Evolutionary conservation across 805 yeast species (phyloP).

Genomic region (Wickerhamiella cacticola): DNA sequence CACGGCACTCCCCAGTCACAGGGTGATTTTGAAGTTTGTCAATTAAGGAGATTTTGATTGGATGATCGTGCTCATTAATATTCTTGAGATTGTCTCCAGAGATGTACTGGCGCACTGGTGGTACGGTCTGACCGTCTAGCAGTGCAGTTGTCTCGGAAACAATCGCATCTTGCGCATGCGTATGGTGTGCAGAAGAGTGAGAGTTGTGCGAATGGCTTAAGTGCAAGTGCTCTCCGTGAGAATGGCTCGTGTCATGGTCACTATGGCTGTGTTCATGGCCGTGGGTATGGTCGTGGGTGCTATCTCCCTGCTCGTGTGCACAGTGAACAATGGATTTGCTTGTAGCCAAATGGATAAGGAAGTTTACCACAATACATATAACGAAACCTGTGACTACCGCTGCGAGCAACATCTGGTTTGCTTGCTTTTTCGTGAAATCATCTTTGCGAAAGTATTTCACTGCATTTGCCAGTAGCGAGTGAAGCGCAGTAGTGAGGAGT

Average conservation of each 20-base stretch:
- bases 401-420: constrained; percentile 34
- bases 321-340: constrained; percentile 80
- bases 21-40: constrained; percentile 9
- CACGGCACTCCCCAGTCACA: constrained; percentile 13
- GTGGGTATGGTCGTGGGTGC: constrained; percentile 17
- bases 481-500: constrained; percentile 60
- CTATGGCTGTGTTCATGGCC: not conserved
- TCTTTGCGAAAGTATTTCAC: constrained; percentile 34
- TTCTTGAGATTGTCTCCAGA: not conserved
- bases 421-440: constrained; percentile 22
- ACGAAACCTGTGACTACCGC: constrained; percentile 48
- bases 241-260: too few species aligned
- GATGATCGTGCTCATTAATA: not conserved
- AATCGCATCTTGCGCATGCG: not conserved
- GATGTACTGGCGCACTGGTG: not conserved
- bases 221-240: not conserved
- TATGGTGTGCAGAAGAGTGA: not conserved
- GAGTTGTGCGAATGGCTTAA: not conserved
- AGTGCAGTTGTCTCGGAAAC: not conserved
- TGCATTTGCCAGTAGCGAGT: constrained; percentile 64
- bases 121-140: not conserved
- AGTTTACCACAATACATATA: constrained; percentile 49
- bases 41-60: not conserved
- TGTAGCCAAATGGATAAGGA: constrained; percentile 57
- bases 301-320: constrained; percentile 39